These are phyloP conservation scores for Hawksworthiomyces lignivorus DNA, from an alignment of 2,329 filamentous ascomycete species.

Conservation along the genomic window DNA sequence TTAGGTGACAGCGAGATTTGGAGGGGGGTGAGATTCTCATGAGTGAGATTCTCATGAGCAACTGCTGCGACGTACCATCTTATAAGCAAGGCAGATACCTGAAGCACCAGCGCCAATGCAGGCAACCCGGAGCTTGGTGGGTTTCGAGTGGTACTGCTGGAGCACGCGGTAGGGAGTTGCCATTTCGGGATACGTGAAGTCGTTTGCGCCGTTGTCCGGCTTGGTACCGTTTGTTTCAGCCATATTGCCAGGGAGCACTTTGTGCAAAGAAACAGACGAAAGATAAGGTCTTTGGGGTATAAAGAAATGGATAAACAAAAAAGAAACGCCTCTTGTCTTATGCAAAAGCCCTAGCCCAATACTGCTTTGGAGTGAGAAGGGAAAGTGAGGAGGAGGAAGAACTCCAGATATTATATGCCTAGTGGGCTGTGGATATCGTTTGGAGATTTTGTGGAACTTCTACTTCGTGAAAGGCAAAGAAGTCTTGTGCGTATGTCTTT, in stretches of 20 bases:
- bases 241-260: too few relatives aligned
- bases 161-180: constrained; percentile 22
- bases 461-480: neutral
- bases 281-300: neutral
- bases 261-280: too few relatives aligned
- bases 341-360: too few relatives aligned
- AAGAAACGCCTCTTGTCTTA: neutral
- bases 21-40: too few relatives aligned
- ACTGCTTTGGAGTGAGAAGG: too few relatives aligned
- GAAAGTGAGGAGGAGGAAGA: constrained; percentile 1
- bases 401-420: neutral
- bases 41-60: too few relatives aligned
- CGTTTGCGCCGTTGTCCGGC: constrained; percentile 7
- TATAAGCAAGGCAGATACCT: constrained; percentile 39
- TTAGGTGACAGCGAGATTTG: too few relatives aligned
- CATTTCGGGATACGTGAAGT: constrained; percentile 21
- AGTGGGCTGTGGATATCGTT: constrained; percentile 4
- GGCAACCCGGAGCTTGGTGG: constrained; percentile 24
- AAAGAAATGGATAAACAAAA: neutral
- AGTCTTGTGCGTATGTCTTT: too few relatives aligned
- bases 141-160: constrained; percentile 28
- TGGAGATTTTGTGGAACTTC: constrained; percentile 5
- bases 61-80: constrained; percentile 26
- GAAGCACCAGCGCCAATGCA: constrained; percentile 39
- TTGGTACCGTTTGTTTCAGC: constrained; percentile 6